phyloP scores from a whole-genome alignment of 345 rosid species.

The Acer campestre region DNA sequence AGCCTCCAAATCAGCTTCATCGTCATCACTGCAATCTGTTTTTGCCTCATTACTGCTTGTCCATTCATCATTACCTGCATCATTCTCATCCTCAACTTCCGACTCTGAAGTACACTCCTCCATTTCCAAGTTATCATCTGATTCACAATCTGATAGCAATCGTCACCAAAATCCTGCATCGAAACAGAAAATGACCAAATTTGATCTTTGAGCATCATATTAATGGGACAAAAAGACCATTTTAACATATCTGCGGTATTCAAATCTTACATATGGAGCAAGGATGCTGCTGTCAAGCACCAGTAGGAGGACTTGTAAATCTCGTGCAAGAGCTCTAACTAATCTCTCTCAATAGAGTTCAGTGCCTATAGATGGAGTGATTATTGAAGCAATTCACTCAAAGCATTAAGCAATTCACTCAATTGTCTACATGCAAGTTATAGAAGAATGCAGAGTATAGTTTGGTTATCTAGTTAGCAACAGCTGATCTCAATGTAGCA shows the following conservation, averaged over 20 bases:
- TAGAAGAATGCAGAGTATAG: no score
- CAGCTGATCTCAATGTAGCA: no score
- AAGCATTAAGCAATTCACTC: slow-evolving; percentile 2
- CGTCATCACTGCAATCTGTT: slow-evolving; percentile 75
- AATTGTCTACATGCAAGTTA: no score
- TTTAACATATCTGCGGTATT: slow-evolving; percentile 15
- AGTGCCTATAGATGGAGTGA: slow-evolving; percentile 61
- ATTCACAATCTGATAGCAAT: slow-evolving; percentile 61
- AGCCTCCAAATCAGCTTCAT: slow-evolving; percentile 63
- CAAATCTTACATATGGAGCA: slow-evolving; percentile 89
- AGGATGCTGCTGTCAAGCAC: slow-evolving; percentile 90
- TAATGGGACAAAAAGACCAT: not conserved
- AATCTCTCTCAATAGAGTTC: slow-evolving; percentile 92
- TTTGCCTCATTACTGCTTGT: slow-evolving; percentile 63
- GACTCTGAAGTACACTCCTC: slow-evolving; percentile 80
- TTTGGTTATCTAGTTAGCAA: no score
- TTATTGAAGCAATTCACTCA: slow-evolving; percentile 14
- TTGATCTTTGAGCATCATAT: not conserved
- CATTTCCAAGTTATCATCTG: slow-evolving; percentile 70
- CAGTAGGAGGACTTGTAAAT: slow-evolving; percentile 78
- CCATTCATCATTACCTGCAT: slow-evolving; percentile 65
- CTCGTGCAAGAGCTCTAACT: slow-evolving; percentile 89
- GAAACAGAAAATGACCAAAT: slow-evolving; percentile 23
- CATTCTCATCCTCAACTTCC: slow-evolving; percentile 83
- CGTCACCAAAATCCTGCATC: slow-evolving; percentile 78